phyloP scores from a whole-genome alignment of 306 rosid species.

The Senna siamea region DNA sequence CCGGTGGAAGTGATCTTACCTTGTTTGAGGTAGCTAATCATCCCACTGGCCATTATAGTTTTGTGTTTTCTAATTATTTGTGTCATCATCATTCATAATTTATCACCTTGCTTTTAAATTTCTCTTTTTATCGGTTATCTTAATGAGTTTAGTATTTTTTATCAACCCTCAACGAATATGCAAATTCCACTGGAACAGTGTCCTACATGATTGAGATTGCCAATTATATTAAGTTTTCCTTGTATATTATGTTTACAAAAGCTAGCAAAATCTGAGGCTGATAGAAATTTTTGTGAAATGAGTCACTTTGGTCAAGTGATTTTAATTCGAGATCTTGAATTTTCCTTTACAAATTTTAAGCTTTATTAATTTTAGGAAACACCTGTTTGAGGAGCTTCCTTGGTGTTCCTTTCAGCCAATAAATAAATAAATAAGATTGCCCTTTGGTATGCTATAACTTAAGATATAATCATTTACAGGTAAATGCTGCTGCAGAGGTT shows the following conservation, averaged over 20 bases:
- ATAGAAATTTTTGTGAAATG: not conserved
- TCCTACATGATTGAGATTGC: slow-evolving; percentile 23
- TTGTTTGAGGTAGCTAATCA: slow-evolving; percentile 72
- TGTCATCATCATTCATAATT: slow-evolving; percentile 20
- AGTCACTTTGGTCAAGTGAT: slow-evolving; percentile 22
- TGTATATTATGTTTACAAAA: slow-evolving; percentile 15
- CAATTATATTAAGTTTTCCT: slow-evolving; percentile 12
- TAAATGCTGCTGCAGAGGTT: slow-evolving; percentile 99
- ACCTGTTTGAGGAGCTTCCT: slow-evolving; percentile 16
- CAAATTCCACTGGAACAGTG: slow-evolving; percentile 14
- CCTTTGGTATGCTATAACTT: slow-evolving; percentile 36
- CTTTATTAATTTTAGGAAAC: slow-evolving; percentile 31
- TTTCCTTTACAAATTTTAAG: slow-evolving; percentile 18
- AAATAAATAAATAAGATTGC: slow-evolving; percentile 26
- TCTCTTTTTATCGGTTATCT: not conserved
- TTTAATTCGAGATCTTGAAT: slow-evolving; percentile 12
- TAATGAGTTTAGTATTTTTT: slow-evolving; percentile 4
- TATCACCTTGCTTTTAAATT: not conserved
- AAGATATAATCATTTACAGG: slow-evolving; percentile 55
- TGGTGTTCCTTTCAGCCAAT: slow-evolving; percentile 9
- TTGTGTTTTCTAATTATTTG: slow-evolving; percentile 25
- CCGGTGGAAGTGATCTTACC: slow-evolving; percentile 97
- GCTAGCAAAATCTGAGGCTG: slow-evolving; percentile 22
- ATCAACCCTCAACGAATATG: not conserved
- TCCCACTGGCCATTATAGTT: slow-evolving; percentile 13